Conservation (phyloP, 306 rosid genomes). For the Acmispon strigosus region DNA sequence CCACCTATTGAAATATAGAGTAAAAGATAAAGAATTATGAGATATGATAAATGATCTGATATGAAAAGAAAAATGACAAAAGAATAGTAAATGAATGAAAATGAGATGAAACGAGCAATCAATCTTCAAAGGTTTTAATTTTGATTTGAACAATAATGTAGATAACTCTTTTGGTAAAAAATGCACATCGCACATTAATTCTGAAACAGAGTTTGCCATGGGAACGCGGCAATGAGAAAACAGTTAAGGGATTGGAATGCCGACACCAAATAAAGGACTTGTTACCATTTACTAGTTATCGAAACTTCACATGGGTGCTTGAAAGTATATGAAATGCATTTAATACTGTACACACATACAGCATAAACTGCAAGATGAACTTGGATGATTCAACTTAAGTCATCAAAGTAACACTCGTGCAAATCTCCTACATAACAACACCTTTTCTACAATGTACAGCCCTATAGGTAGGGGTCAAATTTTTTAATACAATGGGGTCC, state of each 20-base stretch:
- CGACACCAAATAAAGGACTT: background rate
- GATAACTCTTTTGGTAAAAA: too few relatives aligned
- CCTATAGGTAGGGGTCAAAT: background rate
- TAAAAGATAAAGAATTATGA: too few relatives aligned
- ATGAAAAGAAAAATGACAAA: too few relatives aligned
- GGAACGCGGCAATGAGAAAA: background rate
- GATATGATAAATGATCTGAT: too few relatives aligned
- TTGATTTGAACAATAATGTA: too few relatives aligned
- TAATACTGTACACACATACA: conserved; percentile 1
- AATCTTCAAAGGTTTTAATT: too few relatives aligned
- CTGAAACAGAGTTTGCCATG: too few relatives aligned
- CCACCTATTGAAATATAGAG: too few relatives aligned
- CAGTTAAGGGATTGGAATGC: background rate
- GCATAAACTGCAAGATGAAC: background rate
- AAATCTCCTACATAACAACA: background rate
- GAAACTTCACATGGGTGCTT: conserved; percentile 5
- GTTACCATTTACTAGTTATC: background rate
- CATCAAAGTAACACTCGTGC: conserved; percentile 44
- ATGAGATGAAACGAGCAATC: too few relatives aligned
- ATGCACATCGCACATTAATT: too few relatives aligned
- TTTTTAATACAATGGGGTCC: conserved; percentile 16
- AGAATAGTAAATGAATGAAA: too few relatives aligned
- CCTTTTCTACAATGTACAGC: background rate
- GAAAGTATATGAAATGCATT: background rate
- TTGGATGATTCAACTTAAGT: conserved; percentile 8